Percentiles rank a stretch among this genome's conserved stretches.
Evolutionary conservation across 1,139 yeast genomes (phyloP).

Genomic region (Magnusiomyces tetraspermus): DNA sequence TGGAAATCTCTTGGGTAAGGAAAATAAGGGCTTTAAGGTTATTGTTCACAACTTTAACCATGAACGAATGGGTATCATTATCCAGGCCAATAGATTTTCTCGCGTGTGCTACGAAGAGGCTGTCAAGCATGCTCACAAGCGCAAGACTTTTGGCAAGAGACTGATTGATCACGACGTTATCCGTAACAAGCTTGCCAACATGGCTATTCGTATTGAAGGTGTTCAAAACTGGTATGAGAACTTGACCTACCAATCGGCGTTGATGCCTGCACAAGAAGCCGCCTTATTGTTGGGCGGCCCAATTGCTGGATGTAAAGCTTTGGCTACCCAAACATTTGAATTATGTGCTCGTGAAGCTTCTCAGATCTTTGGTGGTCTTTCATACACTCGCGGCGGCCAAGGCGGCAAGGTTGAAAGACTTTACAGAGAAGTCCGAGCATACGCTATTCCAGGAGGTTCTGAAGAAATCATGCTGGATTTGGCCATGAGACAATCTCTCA

Average conservation of each 20-base stretch:
- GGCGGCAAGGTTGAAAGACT: conserved; percentile 38
- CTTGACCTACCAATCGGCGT: conserved; percentile 31
- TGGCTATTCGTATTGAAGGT: conserved; percentile 36
- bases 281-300: conserved; percentile 38
- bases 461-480: conserved; percentile 39
- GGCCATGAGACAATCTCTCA: conserved; percentile 35
- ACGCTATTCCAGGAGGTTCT: conserved; percentile 40
- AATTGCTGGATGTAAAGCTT: conserved; percentile 39
- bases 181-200: conserved; percentile 37
- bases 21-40: conserved; percentile 38
- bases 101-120: conserved; percentile 38
- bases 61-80: conserved; percentile 37
- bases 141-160: conserved; percentile 37
- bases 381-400: conserved; percentile 39
- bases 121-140: conserved; percentile 36
- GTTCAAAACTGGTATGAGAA: conserved; percentile 33
- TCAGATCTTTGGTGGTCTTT: conserved; percentile 38
- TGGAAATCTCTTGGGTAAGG: conserved; percentile 36
- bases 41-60: conserved; percentile 40
- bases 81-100: conserved; percentile 36
- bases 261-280: conserved; percentile 34
- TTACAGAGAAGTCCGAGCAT: conserved; percentile 38
- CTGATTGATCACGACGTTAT: conserved; percentile 38
- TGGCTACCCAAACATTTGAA: conserved; percentile 35
- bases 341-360: conserved; percentile 39